Evolutionary conservation across 257 asterid genomes (phyloP).

Genomic region (Solanum ossicruentum): DNA sequence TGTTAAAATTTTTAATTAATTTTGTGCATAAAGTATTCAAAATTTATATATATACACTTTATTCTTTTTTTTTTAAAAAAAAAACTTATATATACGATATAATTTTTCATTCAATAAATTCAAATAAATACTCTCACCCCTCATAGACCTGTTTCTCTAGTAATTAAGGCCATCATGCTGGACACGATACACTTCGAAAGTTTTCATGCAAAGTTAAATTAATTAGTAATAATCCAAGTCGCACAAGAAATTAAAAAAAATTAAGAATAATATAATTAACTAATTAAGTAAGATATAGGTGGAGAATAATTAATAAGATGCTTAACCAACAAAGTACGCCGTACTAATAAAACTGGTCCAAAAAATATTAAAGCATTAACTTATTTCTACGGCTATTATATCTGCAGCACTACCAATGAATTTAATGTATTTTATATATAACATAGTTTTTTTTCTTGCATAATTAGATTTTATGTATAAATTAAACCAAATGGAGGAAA

Average conservation of each 20-base stretch:
- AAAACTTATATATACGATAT: too few species aligned
- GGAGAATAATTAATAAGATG: neutral
- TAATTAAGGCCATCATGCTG: neutral
- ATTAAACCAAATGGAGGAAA: neutral
- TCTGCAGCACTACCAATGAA: neutral
- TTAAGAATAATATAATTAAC: neutral
- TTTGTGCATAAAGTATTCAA: too few species aligned
- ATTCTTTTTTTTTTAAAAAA: too few species aligned
- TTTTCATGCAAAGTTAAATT: neutral
- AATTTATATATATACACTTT: too few species aligned
- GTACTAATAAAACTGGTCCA: neutral
- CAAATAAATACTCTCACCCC: too few species aligned
- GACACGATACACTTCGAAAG: neutral
- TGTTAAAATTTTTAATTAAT: too few species aligned
- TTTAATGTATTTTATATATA: neutral
- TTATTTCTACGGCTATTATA: neutral
- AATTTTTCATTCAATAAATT: too few species aligned
- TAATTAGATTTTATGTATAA: too few species aligned
- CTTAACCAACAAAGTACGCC: neutral
- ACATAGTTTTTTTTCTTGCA: neutral
- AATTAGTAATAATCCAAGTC: neutral
- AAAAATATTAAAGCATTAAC: neutral
- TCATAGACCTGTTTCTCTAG: too few species aligned
- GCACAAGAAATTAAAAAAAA: neutral
- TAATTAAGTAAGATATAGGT: neutral